phyloP scores from a whole-genome alignment of 176 grass and related monocot species.

The Carex cristatella region DNA sequence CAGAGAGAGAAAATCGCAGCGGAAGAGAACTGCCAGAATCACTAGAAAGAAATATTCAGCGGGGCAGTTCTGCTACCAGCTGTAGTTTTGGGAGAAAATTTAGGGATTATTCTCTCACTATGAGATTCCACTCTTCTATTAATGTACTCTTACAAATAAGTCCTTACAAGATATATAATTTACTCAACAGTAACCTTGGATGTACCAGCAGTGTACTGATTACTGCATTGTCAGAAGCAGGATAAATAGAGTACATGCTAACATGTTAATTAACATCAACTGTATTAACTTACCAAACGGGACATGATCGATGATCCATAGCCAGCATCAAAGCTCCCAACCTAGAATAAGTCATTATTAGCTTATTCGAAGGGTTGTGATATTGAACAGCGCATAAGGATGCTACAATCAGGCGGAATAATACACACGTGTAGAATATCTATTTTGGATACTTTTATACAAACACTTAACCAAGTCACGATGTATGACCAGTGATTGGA shows the following conservation, averaged over 20 bases:
- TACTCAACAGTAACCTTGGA: too few species aligned
- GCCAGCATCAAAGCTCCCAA: constrained; percentile 96
- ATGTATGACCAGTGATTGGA: not conserved
- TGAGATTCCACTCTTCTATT: too few species aligned
- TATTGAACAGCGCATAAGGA: not conserved
- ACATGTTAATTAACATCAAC: not conserved
- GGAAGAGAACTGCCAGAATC: too few species aligned
- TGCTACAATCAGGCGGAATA: not conserved
- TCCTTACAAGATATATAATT: too few species aligned
- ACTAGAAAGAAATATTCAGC: too few species aligned
- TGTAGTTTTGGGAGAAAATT: too few species aligned
- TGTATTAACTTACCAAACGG: constrained; percentile 54
- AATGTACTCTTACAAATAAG: too few species aligned
- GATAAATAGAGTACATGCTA: not conserved
- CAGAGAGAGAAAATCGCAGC: too few species aligned
- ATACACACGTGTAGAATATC: not conserved
- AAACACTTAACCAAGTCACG: not conserved
- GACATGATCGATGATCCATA: constrained; percentile 97
- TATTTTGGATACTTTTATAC: not conserved
- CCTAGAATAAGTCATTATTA: constrained; percentile 30
- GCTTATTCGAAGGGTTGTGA: not conserved
- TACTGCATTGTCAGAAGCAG: not conserved
- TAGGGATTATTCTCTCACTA: too few species aligned
- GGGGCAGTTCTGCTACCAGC: too few species aligned
- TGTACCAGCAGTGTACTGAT: too few species aligned